Percentiles rank a stretch among this genome's conserved stretches.
phyloP scores from a whole-genome alignment of 805 yeast genomes.

The Candida incommunis region DNA sequence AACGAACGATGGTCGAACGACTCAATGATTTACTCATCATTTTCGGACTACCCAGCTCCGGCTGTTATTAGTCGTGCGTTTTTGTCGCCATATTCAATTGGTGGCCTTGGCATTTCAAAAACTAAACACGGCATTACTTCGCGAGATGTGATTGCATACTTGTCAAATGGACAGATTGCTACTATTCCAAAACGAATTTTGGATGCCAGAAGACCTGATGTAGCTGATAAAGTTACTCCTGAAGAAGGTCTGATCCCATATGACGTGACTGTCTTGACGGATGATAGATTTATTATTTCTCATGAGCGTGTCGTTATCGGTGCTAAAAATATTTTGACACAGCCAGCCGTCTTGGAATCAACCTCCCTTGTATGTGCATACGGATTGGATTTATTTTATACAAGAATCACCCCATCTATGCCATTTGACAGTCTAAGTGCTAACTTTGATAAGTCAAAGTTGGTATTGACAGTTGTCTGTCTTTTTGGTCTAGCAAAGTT shows the following conservation, averaged over 20 bases:
- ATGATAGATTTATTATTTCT: slow-evolving; percentile 34
- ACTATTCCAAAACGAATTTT: slow-evolving; percentile 57
- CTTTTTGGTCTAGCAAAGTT: slow-evolving; percentile 18
- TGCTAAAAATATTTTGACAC: slow-evolving; percentile 26
- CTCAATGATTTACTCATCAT: slow-evolving; percentile 22
- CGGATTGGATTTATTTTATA: slow-evolving; percentile 66
- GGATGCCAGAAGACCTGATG: slow-evolving; percentile 56
- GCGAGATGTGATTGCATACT: slow-evolving; percentile 46
- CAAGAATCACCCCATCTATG: slow-evolving; percentile 64
- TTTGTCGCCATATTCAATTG: slow-evolving; percentile 45
- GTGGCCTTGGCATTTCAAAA: slow-evolving; percentile 35
- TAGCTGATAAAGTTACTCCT: slow-evolving; percentile 35
- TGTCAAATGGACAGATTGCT: slow-evolving; percentile 47
- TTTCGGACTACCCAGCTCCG: slow-evolving; percentile 28
- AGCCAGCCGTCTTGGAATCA: slow-evolving; percentile 64
- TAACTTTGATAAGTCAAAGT: slow-evolving; percentile 51
- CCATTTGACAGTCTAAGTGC: slow-evolving; percentile 65
- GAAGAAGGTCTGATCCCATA: slow-evolving; percentile 53
- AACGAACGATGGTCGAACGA: slow-evolving; percentile 25
- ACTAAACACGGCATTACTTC: slow-evolving; percentile 57
- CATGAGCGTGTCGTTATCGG: slow-evolving; percentile 33
- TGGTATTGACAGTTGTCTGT: slow-evolving; percentile 43
- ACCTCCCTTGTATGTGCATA: slow-evolving; percentile 54
- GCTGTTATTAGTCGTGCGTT: slow-evolving; percentile 42
- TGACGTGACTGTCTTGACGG: slow-evolving; percentile 42